Evolutionary conservation across 2,329 filamentous ascomycete species (phyloP), one percentile per base, ranked within the genome.

Genomic region (Ophiostoma sp.): DNA sequence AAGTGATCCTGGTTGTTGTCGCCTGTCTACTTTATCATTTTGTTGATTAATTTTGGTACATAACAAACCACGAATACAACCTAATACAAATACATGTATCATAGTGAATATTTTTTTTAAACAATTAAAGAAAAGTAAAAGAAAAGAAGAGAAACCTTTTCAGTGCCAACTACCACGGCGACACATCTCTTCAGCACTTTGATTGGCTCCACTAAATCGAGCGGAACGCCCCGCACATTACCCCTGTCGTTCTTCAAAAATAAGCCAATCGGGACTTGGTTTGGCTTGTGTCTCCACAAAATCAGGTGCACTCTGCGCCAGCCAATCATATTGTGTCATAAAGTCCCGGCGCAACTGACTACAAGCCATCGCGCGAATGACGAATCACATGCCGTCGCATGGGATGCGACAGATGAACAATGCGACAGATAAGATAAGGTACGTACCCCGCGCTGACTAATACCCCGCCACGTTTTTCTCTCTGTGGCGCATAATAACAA

Each of bases 401-500:
- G 54, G 8, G 23, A 13, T 57, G 52, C 52, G 52, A 62, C 57
- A 33, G 48, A 60, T 33, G 31, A 60, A 52, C 44, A 17, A 41
- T 54, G 52, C 52, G 52, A 62, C 57, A 33, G 48, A 60, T 60
- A 60, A 60, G 54, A 60, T 60, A 60, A 60, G 54, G 57, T 62
- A 62, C 57, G 57, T 64, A 64, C 60, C 60, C 60, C 60, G 60
- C 60, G 60, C 13, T 64, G 33, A 64, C 60, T 64, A 64, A 64
- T 20, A 64, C 60, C 60, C 60, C 60, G 60, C 57, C 52, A 57
- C 52, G 52, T 20, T 27, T 17, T 3, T 57, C 11, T 60, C 54
- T 6, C 15, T 62, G 27, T 48, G 44, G 52, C 23, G 52, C 52
- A 17, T 15, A 1, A 13, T 5, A 7, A 1, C 2, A 54, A n/a